Conservation (phyloP, 1,284 basidiomycete species). For the Spongiforma sp. region DNA sequence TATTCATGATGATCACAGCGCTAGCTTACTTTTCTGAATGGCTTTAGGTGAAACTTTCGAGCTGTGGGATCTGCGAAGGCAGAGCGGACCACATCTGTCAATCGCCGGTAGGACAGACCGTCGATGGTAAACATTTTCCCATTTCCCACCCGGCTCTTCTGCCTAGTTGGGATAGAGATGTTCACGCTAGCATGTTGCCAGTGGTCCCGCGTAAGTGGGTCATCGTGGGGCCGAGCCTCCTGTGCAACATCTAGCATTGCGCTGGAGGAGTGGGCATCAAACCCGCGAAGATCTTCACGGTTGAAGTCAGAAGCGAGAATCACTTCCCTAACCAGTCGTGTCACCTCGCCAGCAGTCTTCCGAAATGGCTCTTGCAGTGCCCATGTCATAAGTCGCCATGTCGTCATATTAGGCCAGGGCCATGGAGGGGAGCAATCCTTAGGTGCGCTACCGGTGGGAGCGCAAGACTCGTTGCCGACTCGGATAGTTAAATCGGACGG, state of each 20-base stretch:
- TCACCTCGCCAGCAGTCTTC: constrained; percentile 2
- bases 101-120: background rate
- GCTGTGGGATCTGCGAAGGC: background rate
- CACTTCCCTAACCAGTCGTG: background rate
- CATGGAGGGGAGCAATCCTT: background rate
- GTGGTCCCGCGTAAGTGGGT: background rate
- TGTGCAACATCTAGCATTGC: background rate
- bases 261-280: background rate
- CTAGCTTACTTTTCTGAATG: background rate
- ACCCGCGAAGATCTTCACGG: background rate
- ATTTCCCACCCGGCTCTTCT: background rate
- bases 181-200: background rate
- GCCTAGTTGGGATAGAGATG: background rate
- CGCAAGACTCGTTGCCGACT: background rate
- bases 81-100: background rate
- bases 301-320: constrained; percentile 6
- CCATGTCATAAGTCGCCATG: constrained; percentile 6
- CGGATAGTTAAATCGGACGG: background rate
- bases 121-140: background rate
- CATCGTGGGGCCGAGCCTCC: background rate
- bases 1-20: background rate
- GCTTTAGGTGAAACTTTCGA: background rate
- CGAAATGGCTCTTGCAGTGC: background rate
- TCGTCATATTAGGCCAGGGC: constrained; percentile 9
- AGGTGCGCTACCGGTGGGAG: background rate